phyloP scores from a whole-genome alignment of 2,329 filamentous ascomycete genomes.

The Biscogniauxia marginata region DNA sequence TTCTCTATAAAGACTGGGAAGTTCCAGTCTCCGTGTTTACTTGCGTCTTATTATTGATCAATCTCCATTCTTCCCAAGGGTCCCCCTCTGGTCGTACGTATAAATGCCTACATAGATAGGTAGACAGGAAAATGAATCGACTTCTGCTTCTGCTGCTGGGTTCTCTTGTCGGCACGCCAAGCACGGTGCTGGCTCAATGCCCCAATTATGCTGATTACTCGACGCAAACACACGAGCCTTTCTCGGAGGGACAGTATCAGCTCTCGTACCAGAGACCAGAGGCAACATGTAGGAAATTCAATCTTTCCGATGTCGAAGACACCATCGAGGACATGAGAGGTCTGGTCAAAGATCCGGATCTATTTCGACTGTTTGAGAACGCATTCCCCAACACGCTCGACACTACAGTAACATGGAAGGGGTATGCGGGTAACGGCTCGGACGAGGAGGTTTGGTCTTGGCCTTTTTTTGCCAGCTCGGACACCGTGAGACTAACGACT shows the following conservation, averaged over 20 bases:
- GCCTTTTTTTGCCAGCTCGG: neutral
- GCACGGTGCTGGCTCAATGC: constrained; percentile 39
- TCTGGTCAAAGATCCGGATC: constrained; percentile 72
- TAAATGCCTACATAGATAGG: constrained; percentile 3
- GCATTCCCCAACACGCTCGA: constrained; percentile 74
- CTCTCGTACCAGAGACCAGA: constrained; percentile 80
- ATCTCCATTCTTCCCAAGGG: constrained; percentile 1
- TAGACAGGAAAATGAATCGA: constrained; percentile 13
- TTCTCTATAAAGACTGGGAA: constrained; percentile 5
- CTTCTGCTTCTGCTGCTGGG: constrained; percentile 7
- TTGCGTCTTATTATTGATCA: constrained; percentile 2
- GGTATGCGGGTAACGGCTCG: constrained; percentile 52
- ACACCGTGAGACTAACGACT: constrained; percentile 33
- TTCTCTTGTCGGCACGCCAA: constrained; percentile 1
- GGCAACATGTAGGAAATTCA: constrained; percentile 76
- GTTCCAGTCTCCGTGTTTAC: constrained; percentile 6
- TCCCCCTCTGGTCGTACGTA: too few relatives aligned
- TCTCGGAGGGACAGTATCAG: constrained; percentile 71
- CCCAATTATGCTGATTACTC: constrained; percentile 66
- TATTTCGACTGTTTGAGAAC: constrained; percentile 70
- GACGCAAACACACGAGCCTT: constrained; percentile 61
- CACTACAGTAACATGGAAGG: constrained; percentile 69
- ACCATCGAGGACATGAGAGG: constrained; percentile 69
- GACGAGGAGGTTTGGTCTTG: constrained; percentile 64
- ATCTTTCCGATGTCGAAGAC: constrained; percentile 71